Conservation (phyloP, 306 rosid species). For the Arachis hypogaea region DNA sequence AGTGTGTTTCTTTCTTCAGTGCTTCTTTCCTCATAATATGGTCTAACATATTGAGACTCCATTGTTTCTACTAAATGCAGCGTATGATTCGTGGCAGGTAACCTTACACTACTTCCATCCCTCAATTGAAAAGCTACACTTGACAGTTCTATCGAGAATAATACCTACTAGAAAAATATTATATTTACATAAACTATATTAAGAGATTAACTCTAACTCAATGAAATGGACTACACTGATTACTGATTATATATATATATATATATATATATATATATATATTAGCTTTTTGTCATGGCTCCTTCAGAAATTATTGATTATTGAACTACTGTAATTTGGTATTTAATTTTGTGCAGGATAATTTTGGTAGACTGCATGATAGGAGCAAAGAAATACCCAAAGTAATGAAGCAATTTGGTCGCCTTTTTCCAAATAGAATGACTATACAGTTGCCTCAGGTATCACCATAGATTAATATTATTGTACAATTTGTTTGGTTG, state of each 20-base stretch:
- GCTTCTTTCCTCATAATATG: conserved; percentile 87
- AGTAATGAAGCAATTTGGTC: no score
- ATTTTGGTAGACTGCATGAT: no score
- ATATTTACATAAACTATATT: no score
- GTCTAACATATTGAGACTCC: conserved; percentile 73
- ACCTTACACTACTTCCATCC: background rate
- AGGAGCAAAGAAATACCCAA: no score
- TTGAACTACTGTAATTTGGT: background rate
- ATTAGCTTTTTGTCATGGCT: conserved; percentile 20
- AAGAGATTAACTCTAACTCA: conserved; percentile 1
- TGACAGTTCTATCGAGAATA: no score
- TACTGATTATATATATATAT: background rate
- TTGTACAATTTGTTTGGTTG: conserved; percentile 20
- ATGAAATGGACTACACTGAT: conserved; percentile 20
- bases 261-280: background rate
- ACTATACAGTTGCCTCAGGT: conserved; percentile 92
- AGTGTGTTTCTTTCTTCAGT: conserved; percentile 52
- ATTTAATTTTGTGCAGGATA: no score
- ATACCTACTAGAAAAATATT: no score
- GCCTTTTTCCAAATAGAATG: conserved; percentile 20
- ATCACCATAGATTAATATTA: conserved; percentile 19
- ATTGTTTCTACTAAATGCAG: conserved; percentile 84
- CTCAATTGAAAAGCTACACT: no score
- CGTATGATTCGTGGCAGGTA: conserved; percentile 98
- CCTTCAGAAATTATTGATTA: conserved; percentile 24